Evolutionary conservation across 1,139 yeast species (phyloP), one percentile per base, ranked within the genome.

Genomic region (Debaryomycetaceae sp.): DNA sequence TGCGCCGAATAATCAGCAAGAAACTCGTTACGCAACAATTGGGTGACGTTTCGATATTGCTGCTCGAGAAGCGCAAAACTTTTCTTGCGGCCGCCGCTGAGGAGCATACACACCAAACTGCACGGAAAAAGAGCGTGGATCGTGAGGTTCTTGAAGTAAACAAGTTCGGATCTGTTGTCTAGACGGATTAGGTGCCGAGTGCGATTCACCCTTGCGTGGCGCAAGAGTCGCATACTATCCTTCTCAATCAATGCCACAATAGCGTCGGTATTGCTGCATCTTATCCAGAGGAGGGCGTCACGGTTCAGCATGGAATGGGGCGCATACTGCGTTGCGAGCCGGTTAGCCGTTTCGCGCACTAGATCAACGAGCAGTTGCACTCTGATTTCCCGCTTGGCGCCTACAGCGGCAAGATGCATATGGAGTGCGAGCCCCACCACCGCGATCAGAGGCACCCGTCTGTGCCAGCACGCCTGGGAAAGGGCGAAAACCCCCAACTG

Each of bases 81-180:
- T 18, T 18, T 18, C 8, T 6, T 6, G 8, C 6, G 6, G 10
- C 20, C 6, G 6, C 8, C 6, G 8, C 10, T 10, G 23, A 63
- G 39, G 20, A 61, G 51, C 34, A 58, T 54, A 26, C 59, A 44
- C 2, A 51, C 53, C 33, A 63, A 47, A 30, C 66, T 56, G 31
- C 54, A 49, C 33, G 56, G 58, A 29, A 64, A 58, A 14, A 62
- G 46, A 37, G 60, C 46, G 41, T 64, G 70, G 24, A 64, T 57
- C 10, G 61, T 41, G 32, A 61, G 51, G 36, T 64, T 64, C 44
- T 64, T 64, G 41, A 63, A 64, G 43, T 60, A 64, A 30, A 64
- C 51, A 26, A 64, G 49, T 40, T 64, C 71, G 37, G 63, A 56
- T 7, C 67, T 43, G 30, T 56, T 58, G 23, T 48, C 49, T 22